Evolutionary conservation across 1,284 basidiomycete species (phyloP), one percentile per base, ranked within the genome.

Genomic region (Trichosporon sp.): DNA sequence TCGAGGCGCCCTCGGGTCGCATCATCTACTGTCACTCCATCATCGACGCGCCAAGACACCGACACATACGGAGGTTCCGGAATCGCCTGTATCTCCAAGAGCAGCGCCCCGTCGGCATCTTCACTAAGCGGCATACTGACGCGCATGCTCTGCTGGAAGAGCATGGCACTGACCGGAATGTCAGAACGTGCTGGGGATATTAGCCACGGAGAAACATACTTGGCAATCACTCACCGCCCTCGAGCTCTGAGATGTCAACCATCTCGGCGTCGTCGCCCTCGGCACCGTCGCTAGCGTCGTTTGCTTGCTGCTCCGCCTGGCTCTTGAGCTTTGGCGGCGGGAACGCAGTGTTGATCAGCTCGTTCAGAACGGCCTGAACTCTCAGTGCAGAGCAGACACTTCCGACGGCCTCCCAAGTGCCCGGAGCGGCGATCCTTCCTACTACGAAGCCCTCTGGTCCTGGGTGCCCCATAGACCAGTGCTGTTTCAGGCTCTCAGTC

Each of bases 361-460:
- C 70, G 56, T 82, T 78, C 26, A 81, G 72, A 11, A 79, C 73
- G 0, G 76, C 51, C 67, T 83, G 81, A 0, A 46, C 61, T 26
- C 78, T 69, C 10, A 82, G 65, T 10, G 70, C 71, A 64, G 74
- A 43, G n/a, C 77, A 40, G 11, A 77, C 8, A 31, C 68, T 67
- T 10, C 40, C 43, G 16, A 79, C 66, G 37, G 66, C 72, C 2
- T 73, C 68, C 69, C 70, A 70, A 1, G 67, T 61, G 2, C 31
- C 16, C 0, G 78, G 73, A 7, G 79, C 31, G 1, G 75, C 79
- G 6, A 80, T 65, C 8, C 80, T 72, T 6, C 78, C 78, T 2
- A 83, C 69, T 1, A 83, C 73, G 61, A 75, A 80, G 11, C 78
- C 81, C 7, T 76, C 76, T 1, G 80, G 79, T 1, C 81, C 80